Evolutionary conservation across 2,329 filamentous ascomycete genomes (phyloP).

Genomic region (Akanthomyces dipterigenus): DNA sequence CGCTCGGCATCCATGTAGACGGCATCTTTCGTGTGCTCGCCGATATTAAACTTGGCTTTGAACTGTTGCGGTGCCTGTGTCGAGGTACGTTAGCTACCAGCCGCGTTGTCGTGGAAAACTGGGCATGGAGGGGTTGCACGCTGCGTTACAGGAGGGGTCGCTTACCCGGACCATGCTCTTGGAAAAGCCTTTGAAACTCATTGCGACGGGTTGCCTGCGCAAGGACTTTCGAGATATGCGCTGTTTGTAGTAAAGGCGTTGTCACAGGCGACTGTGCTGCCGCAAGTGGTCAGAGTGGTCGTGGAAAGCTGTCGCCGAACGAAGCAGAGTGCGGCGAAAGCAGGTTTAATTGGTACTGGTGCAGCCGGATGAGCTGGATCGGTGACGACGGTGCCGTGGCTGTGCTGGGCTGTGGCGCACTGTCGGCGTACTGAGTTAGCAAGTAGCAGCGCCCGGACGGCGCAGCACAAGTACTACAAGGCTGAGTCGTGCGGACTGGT

Average conservation of each 20-base stretch:
- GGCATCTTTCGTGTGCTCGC: conserved; percentile 89
- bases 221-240: not conserved
- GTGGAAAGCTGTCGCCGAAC: not conserved
- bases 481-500: not conserved
- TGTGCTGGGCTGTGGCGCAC: conserved; percentile 13
- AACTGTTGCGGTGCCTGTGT: conserved; percentile 78
- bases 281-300: conserved; percentile 9
- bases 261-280: conserved; percentile 11
- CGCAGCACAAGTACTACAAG: not conserved
- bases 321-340: conserved; percentile 6
- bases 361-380: conserved; percentile 1
- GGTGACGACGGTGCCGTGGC: conserved; percentile 15
- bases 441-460: not conserved
- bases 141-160: conserved; percentile 17
- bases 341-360: not conserved
- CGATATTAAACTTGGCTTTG: conserved; percentile 89
- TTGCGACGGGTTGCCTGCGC: conserved; percentile 31
- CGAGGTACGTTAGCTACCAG: not conserved
- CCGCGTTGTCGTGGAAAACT: not conserved
- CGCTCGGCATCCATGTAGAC: conserved; percentile 93
- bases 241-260: not conserved
- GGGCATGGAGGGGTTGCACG: conserved; percentile 9
- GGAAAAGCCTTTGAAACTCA: conserved; percentile 97
- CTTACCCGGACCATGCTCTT: conserved; percentile 82
- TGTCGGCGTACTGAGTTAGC: not conserved